phyloP scores from a whole-genome alignment of 768 basidiomycete genomes.

The Galerina sulciceps region DNA sequence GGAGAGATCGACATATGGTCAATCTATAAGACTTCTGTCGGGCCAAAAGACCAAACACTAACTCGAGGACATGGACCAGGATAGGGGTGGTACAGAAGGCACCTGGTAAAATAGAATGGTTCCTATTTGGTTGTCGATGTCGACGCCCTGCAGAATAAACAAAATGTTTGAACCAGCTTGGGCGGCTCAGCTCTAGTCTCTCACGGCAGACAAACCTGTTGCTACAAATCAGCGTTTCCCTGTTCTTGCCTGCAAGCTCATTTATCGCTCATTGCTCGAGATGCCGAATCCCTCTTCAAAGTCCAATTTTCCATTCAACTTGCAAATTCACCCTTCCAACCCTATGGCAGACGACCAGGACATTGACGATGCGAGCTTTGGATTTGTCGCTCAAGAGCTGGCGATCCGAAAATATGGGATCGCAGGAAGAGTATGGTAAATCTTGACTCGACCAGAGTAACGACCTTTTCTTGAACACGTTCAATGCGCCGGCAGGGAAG shows the following conservation, averaged over 20 bases:
- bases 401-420: slow-evolving; percentile 80
- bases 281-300: slow-evolving; percentile 10
- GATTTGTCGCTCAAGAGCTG: slow-evolving; percentile 46
- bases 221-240: too few relatives aligned
- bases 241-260: neutral
- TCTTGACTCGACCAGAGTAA: slow-evolving; percentile 9
- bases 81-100: too few relatives aligned
- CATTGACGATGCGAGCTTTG: slow-evolving; percentile 30
- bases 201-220: too few relatives aligned
- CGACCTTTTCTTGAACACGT: neutral
- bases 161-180: too few relatives aligned
- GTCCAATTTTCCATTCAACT: slow-evolving; percentile 40
- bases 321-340: slow-evolving; percentile 29
- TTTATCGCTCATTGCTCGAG: too few relatives aligned
- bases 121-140: too few relatives aligned
- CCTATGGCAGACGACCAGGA: slow-evolving; percentile 1
- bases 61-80: neutral
- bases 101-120: too few relatives aligned
- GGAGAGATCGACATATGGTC: slow-evolving; percentile 38
- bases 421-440: slow-evolving; percentile 84
- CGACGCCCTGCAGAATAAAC: too few relatives aligned
- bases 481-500: slow-evolving; percentile 59
- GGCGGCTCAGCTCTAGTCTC: too few relatives aligned
- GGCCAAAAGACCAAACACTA: neutral
- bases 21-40: neutral